Percentiles rank a stretch among this genome's conserved stretches.
These are phyloP conservation scores for Cryptococcus jaspeensis DNA, from an alignment of 1,284 basidiomycete species.

Conservation along the genomic window DNA sequence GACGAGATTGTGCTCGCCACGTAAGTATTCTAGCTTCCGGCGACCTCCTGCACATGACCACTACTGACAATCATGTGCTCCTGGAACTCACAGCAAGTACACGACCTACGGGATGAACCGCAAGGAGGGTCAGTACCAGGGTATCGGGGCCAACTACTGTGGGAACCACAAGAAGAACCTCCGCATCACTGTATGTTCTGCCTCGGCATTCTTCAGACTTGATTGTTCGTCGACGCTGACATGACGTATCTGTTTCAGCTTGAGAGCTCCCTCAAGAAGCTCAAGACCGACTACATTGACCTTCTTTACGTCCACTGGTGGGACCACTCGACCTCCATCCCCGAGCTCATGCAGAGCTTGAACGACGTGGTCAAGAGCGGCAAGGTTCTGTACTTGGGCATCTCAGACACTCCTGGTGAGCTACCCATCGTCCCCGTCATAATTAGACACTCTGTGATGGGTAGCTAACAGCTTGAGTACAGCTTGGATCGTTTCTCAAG, in stretches of 20 bases:
- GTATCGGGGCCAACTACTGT: constrained; percentile 34
- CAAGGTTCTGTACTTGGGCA: constrained; percentile 51
- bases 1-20: constrained; percentile 35
- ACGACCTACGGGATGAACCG: constrained; percentile 18
- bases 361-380: constrained; percentile 50
- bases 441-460: not conserved
- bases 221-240: not conserved
- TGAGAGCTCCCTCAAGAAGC: constrained; percentile 48
- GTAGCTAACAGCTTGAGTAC: no score
- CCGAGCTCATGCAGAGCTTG: constrained; percentile 53
- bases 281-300: constrained; percentile 53
- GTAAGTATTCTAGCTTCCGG: not conserved
- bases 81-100: constrained; percentile 24
- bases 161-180: constrained; percentile 46
- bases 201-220: no score
- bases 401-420: constrained; percentile 53
- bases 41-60: no score
- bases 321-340: constrained; percentile 50
- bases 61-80: no score
- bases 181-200: constrained; percentile 16
- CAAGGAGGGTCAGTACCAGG: constrained; percentile 7
- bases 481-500: constrained; percentile 59
- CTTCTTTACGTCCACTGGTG: constrained; percentile 42
- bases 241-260: constrained; percentile 9
- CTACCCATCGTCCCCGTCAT: not conserved